Evolutionary conservation across 352 stramenopile genomes (phyloP).

Genomic region (Globisporangium takayamanum): DNA sequence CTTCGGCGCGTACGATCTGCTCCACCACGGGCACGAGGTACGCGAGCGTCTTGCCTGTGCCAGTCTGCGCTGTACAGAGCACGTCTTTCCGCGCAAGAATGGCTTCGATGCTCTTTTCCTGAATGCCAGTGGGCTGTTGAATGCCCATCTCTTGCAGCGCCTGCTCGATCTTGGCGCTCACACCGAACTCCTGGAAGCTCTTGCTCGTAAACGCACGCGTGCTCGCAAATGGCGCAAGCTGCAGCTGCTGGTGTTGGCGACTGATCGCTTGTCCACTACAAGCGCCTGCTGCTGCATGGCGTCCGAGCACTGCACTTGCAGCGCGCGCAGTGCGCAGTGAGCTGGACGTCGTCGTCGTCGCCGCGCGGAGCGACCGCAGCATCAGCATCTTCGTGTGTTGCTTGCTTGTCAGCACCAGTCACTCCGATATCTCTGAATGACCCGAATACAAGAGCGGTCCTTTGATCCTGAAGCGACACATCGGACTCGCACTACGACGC

Average conservation of each 20-base stretch:
- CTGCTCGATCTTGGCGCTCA: conserved; percentile 31
- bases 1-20: conserved; percentile 38
- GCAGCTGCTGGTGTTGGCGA: too few species aligned
- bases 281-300: not conserved
- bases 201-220: conserved; percentile 6
- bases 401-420: not conserved
- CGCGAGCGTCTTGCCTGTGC: conserved; percentile 62
- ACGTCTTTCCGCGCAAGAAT: conserved; percentile 33
- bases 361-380: not conserved
- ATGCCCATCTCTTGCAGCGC: conserved; percentile 48
- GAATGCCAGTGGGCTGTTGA: conserved; percentile 39
- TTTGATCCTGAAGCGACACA: not conserved
- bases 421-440: not conserved
- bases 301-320: not conserved
- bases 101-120: conserved; percentile 41
- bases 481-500: not conserved
- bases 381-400: not conserved
- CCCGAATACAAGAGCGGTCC: not conserved
- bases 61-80: conserved; percentile 58
- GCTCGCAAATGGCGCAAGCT: not conserved
- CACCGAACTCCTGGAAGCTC: conserved; percentile 34
- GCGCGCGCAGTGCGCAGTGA: not conserved
- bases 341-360: not conserved
- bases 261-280: not conserved
- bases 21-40: conserved; percentile 57